Conservation (phyloP, 179 eudicot genomes). For the Dionaea muscipula region DNA sequence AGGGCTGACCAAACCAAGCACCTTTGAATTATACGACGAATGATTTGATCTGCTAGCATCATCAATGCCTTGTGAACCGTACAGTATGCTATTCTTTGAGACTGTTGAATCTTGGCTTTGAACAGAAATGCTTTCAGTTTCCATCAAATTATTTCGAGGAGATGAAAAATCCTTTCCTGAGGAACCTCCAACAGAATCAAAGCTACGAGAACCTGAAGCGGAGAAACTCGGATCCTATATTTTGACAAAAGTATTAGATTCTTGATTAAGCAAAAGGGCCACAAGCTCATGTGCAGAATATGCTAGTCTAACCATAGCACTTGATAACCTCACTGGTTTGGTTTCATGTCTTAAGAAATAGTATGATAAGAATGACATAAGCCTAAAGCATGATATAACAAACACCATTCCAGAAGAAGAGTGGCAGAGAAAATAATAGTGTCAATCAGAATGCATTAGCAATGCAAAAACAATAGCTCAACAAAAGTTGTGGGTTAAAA, state of each 20-base stretch:
- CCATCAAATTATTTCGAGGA: conserved; percentile 20
- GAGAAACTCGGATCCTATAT: conserved; percentile 56
- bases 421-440: no score
- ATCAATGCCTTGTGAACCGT: conserved; percentile 16
- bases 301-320: not conserved
- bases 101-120: conserved; percentile 32
- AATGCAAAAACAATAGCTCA: no score
- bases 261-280: not conserved
- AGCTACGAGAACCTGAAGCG: conserved; percentile 43
- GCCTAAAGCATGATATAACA: no score
- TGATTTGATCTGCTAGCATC: conserved; percentile 30
- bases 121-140: conserved; percentile 17
- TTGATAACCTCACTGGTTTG: not conserved
- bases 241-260: conserved; percentile 9
- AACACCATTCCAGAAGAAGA: no score
- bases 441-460: no score
- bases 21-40: conserved; percentile 29
- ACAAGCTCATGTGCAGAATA: not conserved
- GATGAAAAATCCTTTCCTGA: conserved; percentile 24
- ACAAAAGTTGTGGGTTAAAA: no score
- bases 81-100: conserved; percentile 25
- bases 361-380: no score
- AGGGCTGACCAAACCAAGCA: conserved; percentile 19
- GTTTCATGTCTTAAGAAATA: no score
- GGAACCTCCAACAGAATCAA: conserved; percentile 39